Evolutionary conservation across 768 basidiomycete genomes (phyloP), one percentile per base, ranked within the genome.

Genomic region (Boletus rex-veris): DNA sequence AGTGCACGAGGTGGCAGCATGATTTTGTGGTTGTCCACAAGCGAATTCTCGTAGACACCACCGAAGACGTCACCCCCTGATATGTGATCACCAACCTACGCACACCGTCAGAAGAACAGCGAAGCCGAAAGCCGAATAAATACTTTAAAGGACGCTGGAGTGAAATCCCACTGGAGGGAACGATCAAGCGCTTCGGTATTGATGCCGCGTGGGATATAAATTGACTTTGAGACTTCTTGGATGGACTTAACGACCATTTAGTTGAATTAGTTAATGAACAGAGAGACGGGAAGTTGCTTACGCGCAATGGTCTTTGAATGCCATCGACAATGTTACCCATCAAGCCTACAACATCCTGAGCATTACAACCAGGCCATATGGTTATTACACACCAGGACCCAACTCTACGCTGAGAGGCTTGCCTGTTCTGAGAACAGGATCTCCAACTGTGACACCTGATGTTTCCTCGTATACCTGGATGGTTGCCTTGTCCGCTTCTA

Each of bases 271-370:
- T 48, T 44, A 24, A 45, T 19, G 35, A 44, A 45, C 49, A 39
- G 18, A 39, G 45, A 58, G 28, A 24, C 41, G 30, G 15, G 40
- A 26, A 38, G 48, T 18, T 40, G 71, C 89, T 59, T 68, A 92
- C 91, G 64, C 91, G 82, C 37, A 93, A 76, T 54, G 94, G 94
- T 66, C 94, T 84, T 71, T 97, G 94, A 67, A 96, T 95, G 64
- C 95, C 94, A 74, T 98, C 95, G 62, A 96, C 93, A 65, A 99
- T 99, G 71, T 99, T 98, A n/a, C 86, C 86, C 97, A 99, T 98
- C 54, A 99, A 76, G 62, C 97, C 96, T 97, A 54, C 2, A 41
- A 26, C 11, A 36, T 15, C 15, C 49, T 60, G 40, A 57, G 46
- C 50, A 56, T 8, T 15, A 38, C 24, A 42, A 11, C 9, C 12